Base-by-base conservation (phyloP, 208 protist genomes). In the Lotmaria passim region DNA sequence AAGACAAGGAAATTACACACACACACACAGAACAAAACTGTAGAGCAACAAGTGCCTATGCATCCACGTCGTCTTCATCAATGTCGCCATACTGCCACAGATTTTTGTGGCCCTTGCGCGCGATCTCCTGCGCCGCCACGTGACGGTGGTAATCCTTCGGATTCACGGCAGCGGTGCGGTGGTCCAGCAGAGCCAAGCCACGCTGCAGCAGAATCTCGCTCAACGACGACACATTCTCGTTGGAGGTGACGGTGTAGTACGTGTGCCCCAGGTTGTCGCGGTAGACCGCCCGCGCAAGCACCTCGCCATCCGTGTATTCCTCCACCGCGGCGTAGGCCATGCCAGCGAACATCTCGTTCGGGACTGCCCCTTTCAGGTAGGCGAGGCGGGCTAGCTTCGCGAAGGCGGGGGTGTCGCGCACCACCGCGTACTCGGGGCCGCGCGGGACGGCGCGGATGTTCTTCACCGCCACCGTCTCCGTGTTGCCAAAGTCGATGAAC, bases 401-500 rank as follows among this genome's bases (percentile, higher is more conserved):
- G 23, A 91, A 82, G 31, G 90, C 73, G 2, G 85, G 73, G 17
- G 85, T 85, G 51, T 94, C 83, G 30, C 85, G 85, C 33, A 92
- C 73, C 0, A 86, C 21, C 33, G 78, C 84, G 85, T 91, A 94
- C 72, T 94, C 85, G 8, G 83, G 79, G 30, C 75, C 79, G n/a
- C 71, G 68, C 24, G 90, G 87, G 33, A 97, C 87, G 21, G 74
- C 56, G 47, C 89, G 88, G 28, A 95, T 38, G 51, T 87, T 66
- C 63, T 85, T 83, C 24, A 79, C 26, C 17, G 66, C 56, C 17
- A 93, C 75, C 31, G 73, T 67, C n/a, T 83, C 79, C 15, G 65
- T 79, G 64, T 92, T 97, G 63, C 93, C 93, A 85, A 90, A 96
- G 69, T 97, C 93, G 24, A 96, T 81, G 73, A 87, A 97, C 48